phyloP scores from a whole-genome alignment of 176 grass and related monocot genomes.

The Avena insularis region DNA sequence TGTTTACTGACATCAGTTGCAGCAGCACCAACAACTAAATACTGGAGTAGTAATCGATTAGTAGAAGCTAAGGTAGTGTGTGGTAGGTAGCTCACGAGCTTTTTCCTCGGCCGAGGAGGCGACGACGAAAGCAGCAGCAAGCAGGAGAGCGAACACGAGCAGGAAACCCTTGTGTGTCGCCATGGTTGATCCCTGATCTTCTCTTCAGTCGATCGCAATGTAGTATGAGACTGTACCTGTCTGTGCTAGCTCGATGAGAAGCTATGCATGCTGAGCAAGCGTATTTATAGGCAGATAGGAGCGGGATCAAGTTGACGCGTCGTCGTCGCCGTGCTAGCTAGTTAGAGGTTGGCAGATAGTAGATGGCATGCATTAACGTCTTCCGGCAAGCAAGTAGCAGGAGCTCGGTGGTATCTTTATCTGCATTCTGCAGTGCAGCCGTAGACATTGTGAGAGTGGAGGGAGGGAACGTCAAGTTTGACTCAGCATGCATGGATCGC shows the following conservation, averaged over 20 bases:
- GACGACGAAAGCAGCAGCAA: conserved; percentile 45
- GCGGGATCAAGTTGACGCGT: neutral
- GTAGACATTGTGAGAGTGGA: conserved; percentile 1
- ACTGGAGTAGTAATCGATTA: no score
- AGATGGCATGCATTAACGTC: conserved; percentile 7
- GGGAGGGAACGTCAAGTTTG: neutral
- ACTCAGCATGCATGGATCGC: neutral
- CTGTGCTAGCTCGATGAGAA: neutral
- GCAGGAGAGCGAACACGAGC: conserved; percentile 50
- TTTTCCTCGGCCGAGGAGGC: conserved; percentile 41
- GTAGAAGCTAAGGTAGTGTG: neutral
- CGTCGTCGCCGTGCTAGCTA: neutral
- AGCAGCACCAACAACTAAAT: neutral
- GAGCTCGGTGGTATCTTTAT: neutral
- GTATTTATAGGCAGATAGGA: conserved; percentile 7
- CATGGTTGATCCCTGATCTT: conserved; percentile 24
- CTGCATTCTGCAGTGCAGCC: neutral
- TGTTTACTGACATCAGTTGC: neutral
- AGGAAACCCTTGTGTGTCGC: conserved; percentile 49
- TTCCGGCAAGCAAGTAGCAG: neutral
- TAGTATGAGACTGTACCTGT: no score
- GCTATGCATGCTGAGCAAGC: conserved; percentile 14
- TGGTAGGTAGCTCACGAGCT: conserved; percentile 29
- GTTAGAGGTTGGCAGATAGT: neutral
- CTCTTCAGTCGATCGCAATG: neutral